Evolutionary conservation across 495 filamentous ascomycete species (phyloP).

Genomic region (Aspergillus nanangensis): DNA sequence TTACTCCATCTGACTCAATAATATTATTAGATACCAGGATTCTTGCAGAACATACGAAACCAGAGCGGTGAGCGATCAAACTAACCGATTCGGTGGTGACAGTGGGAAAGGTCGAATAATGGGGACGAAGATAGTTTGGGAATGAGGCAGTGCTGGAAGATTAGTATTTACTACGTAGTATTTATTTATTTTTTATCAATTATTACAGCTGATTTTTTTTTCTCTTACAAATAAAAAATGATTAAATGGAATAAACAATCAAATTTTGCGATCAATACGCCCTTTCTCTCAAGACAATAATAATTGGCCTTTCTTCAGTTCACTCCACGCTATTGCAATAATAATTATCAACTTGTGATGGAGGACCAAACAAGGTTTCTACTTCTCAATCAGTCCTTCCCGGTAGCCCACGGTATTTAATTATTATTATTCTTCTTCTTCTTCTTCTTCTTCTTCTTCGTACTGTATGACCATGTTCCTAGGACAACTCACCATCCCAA

Average conservation of each 20-base stretch:
- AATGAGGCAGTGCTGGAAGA: constrained; percentile 25
- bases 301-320: constrained; percentile 5
- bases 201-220: constrained; percentile 3
- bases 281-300: not conserved
- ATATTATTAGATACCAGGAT: not conserved
- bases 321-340: constrained; percentile 4
- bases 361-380: constrained; percentile 3
- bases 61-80: constrained; percentile 19
- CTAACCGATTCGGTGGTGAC: constrained; percentile 12
- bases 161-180: no score
- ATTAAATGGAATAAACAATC: constrained; percentile 2
- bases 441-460: no score
- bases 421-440: no score
- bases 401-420: no score
- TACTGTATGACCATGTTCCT: no score
- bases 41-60: not conserved
- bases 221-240: not conserved
- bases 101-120: constrained; percentile 7
- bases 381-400: not conserved
- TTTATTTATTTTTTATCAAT: constrained; percentile 1
- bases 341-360: not conserved
- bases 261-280: not conserved
- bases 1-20: not conserved
- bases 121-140: constrained; percentile 11
- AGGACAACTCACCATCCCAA: no score